Evolutionary conservation across 2,329 filamentous ascomycete genomes (phyloP).

Genomic region (Fusarium nodosum): DNA sequence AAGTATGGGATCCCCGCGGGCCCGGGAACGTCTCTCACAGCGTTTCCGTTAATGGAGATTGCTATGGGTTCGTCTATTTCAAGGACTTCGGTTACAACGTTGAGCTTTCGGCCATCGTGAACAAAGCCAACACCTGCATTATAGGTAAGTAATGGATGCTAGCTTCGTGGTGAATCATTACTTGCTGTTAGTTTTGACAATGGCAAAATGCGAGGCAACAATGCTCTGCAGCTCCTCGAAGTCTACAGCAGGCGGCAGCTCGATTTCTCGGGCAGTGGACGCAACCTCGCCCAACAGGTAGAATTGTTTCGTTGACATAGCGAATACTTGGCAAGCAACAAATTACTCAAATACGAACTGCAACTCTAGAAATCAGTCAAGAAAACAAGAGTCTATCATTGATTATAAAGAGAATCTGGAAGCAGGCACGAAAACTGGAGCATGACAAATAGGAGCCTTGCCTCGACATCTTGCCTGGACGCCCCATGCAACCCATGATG

Average conservation of each 20-base stretch:
- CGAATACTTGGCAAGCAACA: background rate
- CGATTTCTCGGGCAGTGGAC: background rate
- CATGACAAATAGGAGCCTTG: background rate
- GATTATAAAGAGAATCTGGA: background rate
- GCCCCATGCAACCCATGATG: background rate
- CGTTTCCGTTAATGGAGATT: conserved; percentile 63
- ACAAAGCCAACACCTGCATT: conserved; percentile 56
- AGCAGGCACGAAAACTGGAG: background rate
- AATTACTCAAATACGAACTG: accelerated
- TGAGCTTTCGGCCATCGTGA: conserved; percentile 44
- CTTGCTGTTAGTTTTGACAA: conserved; percentile 58
- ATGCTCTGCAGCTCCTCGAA: conserved; percentile 19
- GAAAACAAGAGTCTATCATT: background rate
- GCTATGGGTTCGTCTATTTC: conserved; percentile 52
- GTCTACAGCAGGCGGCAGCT: background rate
- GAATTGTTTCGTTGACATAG: conserved; percentile 20
- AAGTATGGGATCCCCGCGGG: conserved; percentile 62
- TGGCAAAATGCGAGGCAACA: conserved; percentile 52
- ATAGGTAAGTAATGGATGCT: background rate
- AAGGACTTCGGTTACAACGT: conserved; percentile 53
- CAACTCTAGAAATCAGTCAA: accelerated
- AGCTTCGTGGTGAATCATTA: accelerated
- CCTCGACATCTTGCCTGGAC: background rate
- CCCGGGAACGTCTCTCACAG: conserved; percentile 64
- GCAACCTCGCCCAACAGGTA: background rate